Conservation (phyloP, 768 basidiomycete genomes). For the Pulveroboletus frians region DNA sequence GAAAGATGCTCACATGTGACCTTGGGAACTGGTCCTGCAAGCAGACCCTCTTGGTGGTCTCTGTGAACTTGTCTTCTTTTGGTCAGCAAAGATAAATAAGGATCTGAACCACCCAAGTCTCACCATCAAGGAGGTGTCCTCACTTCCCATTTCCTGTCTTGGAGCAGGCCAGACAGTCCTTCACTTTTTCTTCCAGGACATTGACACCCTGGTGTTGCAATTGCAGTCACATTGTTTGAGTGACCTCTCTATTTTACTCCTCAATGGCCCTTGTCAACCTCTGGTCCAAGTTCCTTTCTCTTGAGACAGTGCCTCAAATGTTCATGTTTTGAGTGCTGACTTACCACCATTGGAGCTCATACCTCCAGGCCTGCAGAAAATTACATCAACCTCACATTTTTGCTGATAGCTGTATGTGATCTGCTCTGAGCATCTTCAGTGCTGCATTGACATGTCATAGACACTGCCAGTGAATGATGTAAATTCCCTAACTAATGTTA, state of each 20-base stretch:
- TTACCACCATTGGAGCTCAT: conserved; percentile 48
- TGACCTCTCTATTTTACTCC: conserved; percentile 13
- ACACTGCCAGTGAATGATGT: conserved; percentile 47
- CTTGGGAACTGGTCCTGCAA: conserved; percentile 45
- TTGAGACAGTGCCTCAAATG: neutral
- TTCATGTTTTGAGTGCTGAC: conserved; percentile 5
- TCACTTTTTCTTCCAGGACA: conserved; percentile 19
- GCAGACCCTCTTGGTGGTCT: conserved; percentile 10
- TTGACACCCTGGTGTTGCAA: conserved; percentile 8
- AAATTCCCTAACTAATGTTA: conserved; percentile 76
- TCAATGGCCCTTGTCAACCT: neutral
- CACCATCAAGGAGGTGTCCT: conserved; percentile 9
- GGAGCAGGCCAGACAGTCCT: conserved; percentile 7
- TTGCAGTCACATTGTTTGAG: conserved; percentile 23
- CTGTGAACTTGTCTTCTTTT: conserved; percentile 19
- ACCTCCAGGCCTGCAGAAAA: conserved; percentile 59
- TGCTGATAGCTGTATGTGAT: conserved; percentile 64
- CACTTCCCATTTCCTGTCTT: conserved; percentile 9
- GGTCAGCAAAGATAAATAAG: conserved; percentile 19
- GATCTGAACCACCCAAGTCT: conserved; percentile 3
- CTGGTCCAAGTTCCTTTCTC: conserved; percentile 11
- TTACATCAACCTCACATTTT: conserved; percentile 75
- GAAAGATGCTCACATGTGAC: conserved; percentile 64
- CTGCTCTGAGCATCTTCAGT: neutral
- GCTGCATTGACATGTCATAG: conserved; percentile 31